Evolutionary conservation across 1,284 basidiomycete species (phyloP).

Genomic region (Ganoderma multipileum): DNA sequence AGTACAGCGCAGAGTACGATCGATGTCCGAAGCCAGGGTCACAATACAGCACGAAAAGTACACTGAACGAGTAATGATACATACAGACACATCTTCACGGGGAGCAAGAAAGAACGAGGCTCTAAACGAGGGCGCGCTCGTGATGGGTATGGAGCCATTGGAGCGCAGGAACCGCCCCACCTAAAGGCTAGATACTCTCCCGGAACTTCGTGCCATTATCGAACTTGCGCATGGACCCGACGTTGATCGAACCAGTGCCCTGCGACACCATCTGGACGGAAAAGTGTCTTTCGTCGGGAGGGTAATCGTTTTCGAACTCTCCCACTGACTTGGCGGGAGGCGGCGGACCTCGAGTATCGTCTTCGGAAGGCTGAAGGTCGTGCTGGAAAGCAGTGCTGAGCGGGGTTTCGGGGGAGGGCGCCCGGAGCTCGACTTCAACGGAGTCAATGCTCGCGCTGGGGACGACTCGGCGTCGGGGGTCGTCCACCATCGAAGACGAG

Average conservation of each 20-base stretch:
- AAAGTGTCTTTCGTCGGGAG: slow-evolving; percentile 31
- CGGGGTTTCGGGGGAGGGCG: slow-evolving; percentile 12
- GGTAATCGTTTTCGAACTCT: background rate
- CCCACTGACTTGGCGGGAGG: background rate
- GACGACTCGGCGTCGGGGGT: slow-evolving; percentile 6
- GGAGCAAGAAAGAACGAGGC: background rate
- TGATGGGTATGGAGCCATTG: background rate
- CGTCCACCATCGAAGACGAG: slow-evolving; percentile 2
- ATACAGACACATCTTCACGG: background rate
- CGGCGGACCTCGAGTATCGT: slow-evolving; percentile 15
- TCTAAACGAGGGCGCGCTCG: background rate
- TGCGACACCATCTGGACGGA: slow-evolving; percentile 29
- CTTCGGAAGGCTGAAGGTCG: slow-evolving; percentile 3
- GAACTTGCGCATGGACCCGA: slow-evolving; percentile 39
- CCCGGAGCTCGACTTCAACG: slow-evolving; percentile 32
- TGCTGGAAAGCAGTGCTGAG: slow-evolving; percentile 5
- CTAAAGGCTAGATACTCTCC: slow-evolving; percentile 26
- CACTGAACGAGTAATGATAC: background rate
- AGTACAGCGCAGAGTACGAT: background rate
- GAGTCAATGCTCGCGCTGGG: slow-evolving; percentile 29
- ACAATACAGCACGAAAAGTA: background rate
- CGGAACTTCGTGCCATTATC: slow-evolving; percentile 42
- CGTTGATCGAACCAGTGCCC: slow-evolving; percentile 17
- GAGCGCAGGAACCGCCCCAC: background rate
- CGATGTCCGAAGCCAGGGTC: background rate